Percentiles rank a stretch among this genome's conserved stretches.
phyloP scores from a whole-genome alignment of 352 stramenopile genomes.

The Globisporangium megalacanthum region DNA sequence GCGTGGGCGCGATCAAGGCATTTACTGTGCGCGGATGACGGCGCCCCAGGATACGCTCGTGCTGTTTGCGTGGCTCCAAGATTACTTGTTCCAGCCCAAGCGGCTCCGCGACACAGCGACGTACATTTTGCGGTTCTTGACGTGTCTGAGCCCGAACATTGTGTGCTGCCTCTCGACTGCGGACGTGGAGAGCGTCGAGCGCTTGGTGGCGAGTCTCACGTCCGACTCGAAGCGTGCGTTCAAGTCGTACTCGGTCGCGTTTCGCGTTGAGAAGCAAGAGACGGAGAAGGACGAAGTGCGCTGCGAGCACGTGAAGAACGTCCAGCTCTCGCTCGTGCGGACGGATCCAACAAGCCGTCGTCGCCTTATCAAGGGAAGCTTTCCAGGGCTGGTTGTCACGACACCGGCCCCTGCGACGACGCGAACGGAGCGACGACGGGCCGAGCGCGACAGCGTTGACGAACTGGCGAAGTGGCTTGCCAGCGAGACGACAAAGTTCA shows the following conservation, averaged over 20 bases:
- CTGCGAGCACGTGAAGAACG: slow-evolving; percentile 3
- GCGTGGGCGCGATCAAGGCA: slow-evolving; percentile 34
- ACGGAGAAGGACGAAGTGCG: slow-evolving; percentile 7
- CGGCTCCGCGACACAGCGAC: slow-evolving; percentile 50
- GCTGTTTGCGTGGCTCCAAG: slow-evolving; percentile 56
- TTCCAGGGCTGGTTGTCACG: slow-evolving; percentile 22
- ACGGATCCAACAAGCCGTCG: not conserved
- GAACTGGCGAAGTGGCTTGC: slow-evolving; percentile 24
- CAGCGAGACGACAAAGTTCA: slow-evolving; percentile 13
- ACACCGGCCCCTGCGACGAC: slow-evolving; percentile 28
- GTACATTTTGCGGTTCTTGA: slow-evolving; percentile 55
- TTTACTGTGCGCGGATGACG: slow-evolving; percentile 33
- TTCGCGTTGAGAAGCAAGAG: slow-evolving; percentile 10
- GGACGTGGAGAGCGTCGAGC: not conserved
- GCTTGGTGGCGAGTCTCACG: not conserved
- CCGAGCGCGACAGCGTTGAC: slow-evolving; percentile 11
- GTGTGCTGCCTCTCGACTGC: slow-evolving; percentile 5
- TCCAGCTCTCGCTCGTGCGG: not conserved
- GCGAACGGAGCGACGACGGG: not conserved
- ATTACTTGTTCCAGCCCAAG: slow-evolving; percentile 29
- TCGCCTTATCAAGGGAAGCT: slow-evolving; percentile 34
- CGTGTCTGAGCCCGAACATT: slow-evolving; percentile 7
- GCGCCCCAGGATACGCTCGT: slow-evolving; percentile 14
- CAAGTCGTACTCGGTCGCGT: slow-evolving; percentile 14
- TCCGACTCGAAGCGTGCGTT: not conserved